Evolutionary conservation across 1,284 basidiomycete species (phyloP).

Genomic region (Inonotus hispidus): DNA sequence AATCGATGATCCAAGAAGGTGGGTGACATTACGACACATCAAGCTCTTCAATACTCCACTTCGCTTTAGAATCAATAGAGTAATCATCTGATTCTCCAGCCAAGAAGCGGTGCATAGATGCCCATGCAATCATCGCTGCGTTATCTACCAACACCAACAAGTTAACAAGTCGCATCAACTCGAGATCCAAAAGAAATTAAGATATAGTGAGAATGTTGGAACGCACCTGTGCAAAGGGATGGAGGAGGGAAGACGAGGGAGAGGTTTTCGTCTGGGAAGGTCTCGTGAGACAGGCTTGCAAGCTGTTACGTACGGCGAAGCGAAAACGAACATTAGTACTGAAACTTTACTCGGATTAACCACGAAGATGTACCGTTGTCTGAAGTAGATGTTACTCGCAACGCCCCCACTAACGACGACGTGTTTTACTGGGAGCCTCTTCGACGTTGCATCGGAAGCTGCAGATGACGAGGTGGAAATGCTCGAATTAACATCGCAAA

Average conservation of each 20-base stretch:
- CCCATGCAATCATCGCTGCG: constrained; percentile 93
- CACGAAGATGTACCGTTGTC: constrained; percentile 49
- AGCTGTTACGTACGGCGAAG: too few species aligned
- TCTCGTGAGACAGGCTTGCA: constrained; percentile 37
- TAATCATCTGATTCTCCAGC: constrained; percentile 60
- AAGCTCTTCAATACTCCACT: constrained; percentile 66
- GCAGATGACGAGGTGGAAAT: not conserved
- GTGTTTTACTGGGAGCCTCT: constrained; percentile 40
- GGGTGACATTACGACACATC: not conserved
- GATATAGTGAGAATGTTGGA: not conserved
- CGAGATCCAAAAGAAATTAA: not conserved
- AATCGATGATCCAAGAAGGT: not conserved
- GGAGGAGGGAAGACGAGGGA: constrained; percentile 64
- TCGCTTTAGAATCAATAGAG: constrained; percentile 48
- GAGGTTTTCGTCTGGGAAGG: constrained; percentile 31
- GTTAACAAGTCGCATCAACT: too few species aligned
- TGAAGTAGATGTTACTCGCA: constrained; percentile 73
- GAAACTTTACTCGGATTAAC: too few species aligned
- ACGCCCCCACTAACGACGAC: constrained; percentile 89
- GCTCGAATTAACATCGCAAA: not conserved
- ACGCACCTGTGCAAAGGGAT: constrained; percentile 73
- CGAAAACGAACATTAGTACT: too few species aligned
- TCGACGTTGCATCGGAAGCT: constrained; percentile 5
- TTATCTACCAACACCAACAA: constrained; percentile 64
- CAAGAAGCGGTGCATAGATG: constrained; percentile 78